Base-by-base conservation (phyloP, 169 alveolate genomes). In the Eimeria praecox region DNA sequence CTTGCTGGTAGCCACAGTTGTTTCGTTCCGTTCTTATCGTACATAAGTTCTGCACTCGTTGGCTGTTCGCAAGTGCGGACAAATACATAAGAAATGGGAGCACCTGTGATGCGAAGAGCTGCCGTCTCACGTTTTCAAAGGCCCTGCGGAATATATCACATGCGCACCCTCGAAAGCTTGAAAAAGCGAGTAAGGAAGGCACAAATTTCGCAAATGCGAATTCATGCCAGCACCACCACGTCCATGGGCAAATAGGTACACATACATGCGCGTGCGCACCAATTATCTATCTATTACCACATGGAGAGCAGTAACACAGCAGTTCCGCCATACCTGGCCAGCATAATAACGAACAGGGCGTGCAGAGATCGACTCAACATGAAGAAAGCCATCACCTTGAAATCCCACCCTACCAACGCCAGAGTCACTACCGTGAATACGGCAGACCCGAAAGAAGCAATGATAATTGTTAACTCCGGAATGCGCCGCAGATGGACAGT, bases 1-100 rank as follows among this genome's bases (percentile, higher is more conserved):
- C 64, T 42, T 78, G 88, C 69, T 78, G 88, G 88, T 30, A 33
- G 42, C 66, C 88, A 78, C 88, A 78, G n/a, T 49, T 38, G 88
- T 49, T 44, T 49, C 88, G 49, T 42, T 42, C 66, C n/a, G 10
- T 44, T 49, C 88, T 35, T 9, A 78, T 42, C 27, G 66, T 66
- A 30, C 88, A 78, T n/a, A 83, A 46, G 42, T 30, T 83, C 18
- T 83, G 52, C 14, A 83, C 91, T 4, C 91, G 91, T 56, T 83
- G 93, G 82, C 93, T 87, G 66, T 87, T 87, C 75, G 93, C 93
- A 56, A 87, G 44, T 33, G 93, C 62, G n/a, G 93, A 87, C 40
- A 87, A 54, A 62, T 87, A 87, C 71, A 87, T 40, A 46, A 87
- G 82, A 52, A 59, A 87, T 8, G 93, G 93, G 40, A 87, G 64